These are phyloP conservation scores for Xylariaceae sp. DNA, from an alignment of 2,329 filamentous ascomycete species.

Conservation along the genomic window DNA sequence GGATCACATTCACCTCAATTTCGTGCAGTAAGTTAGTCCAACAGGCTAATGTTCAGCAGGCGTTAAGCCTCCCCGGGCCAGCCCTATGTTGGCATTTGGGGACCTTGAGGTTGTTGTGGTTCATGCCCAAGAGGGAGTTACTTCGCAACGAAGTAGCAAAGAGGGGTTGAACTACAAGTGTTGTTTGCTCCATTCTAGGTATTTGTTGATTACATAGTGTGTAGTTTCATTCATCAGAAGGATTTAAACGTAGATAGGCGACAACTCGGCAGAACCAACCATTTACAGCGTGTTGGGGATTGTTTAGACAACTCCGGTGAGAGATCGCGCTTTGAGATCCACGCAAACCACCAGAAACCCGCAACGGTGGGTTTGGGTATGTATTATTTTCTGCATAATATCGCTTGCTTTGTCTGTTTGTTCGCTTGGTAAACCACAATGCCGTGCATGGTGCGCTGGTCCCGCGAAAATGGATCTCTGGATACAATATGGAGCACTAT, in stretches of 20 bases:
- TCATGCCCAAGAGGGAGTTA: conserved; percentile 1
- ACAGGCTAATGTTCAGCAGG: conserved; percentile 3
- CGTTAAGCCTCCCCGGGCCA: conserved; percentile 19
- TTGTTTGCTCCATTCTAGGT: conserved; percentile 2
- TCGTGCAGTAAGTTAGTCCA: not conserved
- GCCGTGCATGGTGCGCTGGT: not conserved
- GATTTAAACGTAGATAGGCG: not conserved
- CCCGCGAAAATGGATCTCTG: too few relatives aligned
- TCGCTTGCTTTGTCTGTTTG: not conserved
- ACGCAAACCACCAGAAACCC: too few relatives aligned
- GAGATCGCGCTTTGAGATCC: too few relatives aligned
- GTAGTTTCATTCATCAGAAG: conserved; percentile 3
- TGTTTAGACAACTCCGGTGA: not conserved
- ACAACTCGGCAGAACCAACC: conserved; percentile 22
- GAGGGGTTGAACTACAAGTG: conserved; percentile 8
- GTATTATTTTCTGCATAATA: not conserved
- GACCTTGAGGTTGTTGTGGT: conserved; percentile 7
- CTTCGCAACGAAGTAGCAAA: not conserved
- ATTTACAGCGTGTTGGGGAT: not conserved
- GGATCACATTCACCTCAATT: not conserved
- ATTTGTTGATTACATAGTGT: not conserved
- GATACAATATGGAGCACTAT: too few relatives aligned
- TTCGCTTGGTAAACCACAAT: not conserved
- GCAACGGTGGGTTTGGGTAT: too few relatives aligned
- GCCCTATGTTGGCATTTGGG: conserved; percentile 21